Conservation (phyloP, 2,329 filamentous ascomycete species). For the Aspergillus costaricaensis region DNA sequence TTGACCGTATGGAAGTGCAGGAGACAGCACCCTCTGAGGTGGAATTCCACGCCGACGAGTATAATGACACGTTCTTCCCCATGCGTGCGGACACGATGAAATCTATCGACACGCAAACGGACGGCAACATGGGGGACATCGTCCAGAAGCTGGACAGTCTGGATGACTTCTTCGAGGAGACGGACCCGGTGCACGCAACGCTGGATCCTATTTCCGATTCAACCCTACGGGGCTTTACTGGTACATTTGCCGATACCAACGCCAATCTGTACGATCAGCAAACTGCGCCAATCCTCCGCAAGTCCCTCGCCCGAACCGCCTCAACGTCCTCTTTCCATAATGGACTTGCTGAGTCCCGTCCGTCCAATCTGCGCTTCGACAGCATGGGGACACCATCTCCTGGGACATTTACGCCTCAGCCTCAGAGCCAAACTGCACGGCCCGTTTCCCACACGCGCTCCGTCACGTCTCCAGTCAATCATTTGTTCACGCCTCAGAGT, state of each 20-base stretch:
- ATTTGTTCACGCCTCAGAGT: slow-evolving; percentile 43
- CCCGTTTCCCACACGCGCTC: slow-evolving; percentile 78
- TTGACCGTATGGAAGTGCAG: slow-evolving; percentile 61
- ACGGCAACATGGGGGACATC: slow-evolving; percentile 76
- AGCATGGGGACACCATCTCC: slow-evolving; percentile 43
- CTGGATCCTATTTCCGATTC: slow-evolving; percentile 38
- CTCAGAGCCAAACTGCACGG: slow-evolving; percentile 46
- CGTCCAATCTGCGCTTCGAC: slow-evolving; percentile 59
- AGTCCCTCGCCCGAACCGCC: slow-evolving; percentile 72
- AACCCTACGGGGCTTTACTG: slow-evolving; percentile 54
- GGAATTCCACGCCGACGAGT: slow-evolving; percentile 88
- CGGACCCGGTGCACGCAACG: slow-evolving; percentile 61
- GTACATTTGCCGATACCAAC: slow-evolving; percentile 69
- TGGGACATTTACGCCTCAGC: slow-evolving; percentile 52
- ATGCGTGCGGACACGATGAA: slow-evolving; percentile 89
- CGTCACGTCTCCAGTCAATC: slow-evolving; percentile 74
- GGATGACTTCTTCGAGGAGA: slow-evolving; percentile 79
- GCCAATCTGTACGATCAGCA: slow-evolving; percentile 91
- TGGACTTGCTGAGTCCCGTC: slow-evolving; percentile 73
- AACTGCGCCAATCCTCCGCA: slow-evolving; percentile 84
- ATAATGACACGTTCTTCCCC: slow-evolving; percentile 74
- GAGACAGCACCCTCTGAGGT: slow-evolving; percentile 75
- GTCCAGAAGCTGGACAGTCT: slow-evolving; percentile 76
- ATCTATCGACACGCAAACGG: slow-evolving; percentile 68
- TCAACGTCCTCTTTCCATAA: slow-evolving; percentile 80